Evolutionary conservation across 352 stramenopile genomes (phyloP), one percentile per base, ranked within the genome.

Genomic region (Achlya hypogyna): DNA sequence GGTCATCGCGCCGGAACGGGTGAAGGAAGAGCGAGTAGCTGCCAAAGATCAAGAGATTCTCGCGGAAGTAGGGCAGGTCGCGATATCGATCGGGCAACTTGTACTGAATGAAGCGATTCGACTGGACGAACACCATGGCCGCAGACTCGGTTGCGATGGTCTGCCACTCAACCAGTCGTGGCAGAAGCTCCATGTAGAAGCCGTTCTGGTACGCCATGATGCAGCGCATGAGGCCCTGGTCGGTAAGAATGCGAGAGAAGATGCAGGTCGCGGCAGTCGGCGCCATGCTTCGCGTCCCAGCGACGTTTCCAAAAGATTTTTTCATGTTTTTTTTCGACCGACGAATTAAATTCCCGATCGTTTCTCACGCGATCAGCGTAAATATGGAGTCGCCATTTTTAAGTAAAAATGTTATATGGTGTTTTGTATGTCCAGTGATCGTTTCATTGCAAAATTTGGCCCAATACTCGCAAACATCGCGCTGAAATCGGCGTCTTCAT

Each of bases 21-120:
- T 65, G 47, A 2, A 65, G 31, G 35, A 43, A 65, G 27, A 65
- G 31, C 6, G 59, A 32, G 18, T 32, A 54, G 34, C 59, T 43
- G 23, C 23, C 59, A 56, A 34, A 65, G 38, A 65, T 31, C 0
- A 9, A 18, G 16, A 65, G 32, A 38, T 12, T 54, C 10, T 54
- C 42, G 40, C 2, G 12, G 28, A 59, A 4, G n/a, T 23, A 3
- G 16, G 35, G 38, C 25, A 56, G 22, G 6, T 28, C 20, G n/a
- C 29, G 9, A 32, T 65, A 65, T 4, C 59, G 59, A 10, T 16
- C 6, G 28, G 59, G 59, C 27, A 65, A n/a, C 29, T 23, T 9
- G 28, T 65, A 65, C 59, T 38, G 22, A 5, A 65, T 6, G 18
- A 65, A 56, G 14, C 47, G 34, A 9, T 34, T 14, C n/a, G 22